These are phyloP conservation scores for Microsporum ferrugineum DNA, from an alignment of 2,329 filamentous ascomycete species.

Conservation along the genomic window DNA sequence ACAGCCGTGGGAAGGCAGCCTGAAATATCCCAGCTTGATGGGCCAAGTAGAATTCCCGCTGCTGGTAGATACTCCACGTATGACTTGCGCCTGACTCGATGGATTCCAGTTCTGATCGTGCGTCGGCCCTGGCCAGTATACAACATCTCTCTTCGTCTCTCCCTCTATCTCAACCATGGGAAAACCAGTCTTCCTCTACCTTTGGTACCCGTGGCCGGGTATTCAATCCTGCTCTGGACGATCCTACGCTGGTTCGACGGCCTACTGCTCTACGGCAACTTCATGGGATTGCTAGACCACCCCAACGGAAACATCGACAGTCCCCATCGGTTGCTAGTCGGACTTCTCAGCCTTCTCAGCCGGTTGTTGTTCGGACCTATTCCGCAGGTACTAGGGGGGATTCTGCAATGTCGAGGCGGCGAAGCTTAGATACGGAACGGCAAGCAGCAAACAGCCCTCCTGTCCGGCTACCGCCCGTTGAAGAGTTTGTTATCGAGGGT, in stretches of 20 bases:
- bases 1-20: not conserved
- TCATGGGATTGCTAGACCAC: slow-evolving; percentile 20
- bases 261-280: slow-evolving; percentile 26
- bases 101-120: slow-evolving; percentile 25
- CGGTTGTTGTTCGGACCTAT: slow-evolving; percentile 35
- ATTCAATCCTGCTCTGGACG: slow-evolving; percentile 21
- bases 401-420: slow-evolving; percentile 25
- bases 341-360: slow-evolving; percentile 28
- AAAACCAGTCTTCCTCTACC: slow-evolving; percentile 21
- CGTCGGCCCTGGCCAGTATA: slow-evolving; percentile 18
- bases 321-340: slow-evolving; percentile 16
- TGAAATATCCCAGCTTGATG: slow-evolving; percentile 2
- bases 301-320: slow-evolving; percentile 20
- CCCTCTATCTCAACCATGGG: slow-evolving; percentile 23
- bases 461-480: slow-evolving; percentile 35
- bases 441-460: slow-evolving; percentile 15
- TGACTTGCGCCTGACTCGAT: slow-evolving; percentile 17
- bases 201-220: slow-evolving; percentile 19
- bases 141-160: slow-evolving; percentile 22
- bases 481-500: slow-evolving; percentile 46
- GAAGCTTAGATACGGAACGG: slow-evolving; percentile 14
- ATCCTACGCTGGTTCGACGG: slow-evolving; percentile 22
- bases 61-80: slow-evolving; percentile 10
- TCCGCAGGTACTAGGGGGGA: slow-evolving; percentile 27
- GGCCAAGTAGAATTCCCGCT: not conserved